Conservation (phyloP, 2,329 filamentous ascomycete genomes). For the Nothomitra cinnamomea region DNA sequence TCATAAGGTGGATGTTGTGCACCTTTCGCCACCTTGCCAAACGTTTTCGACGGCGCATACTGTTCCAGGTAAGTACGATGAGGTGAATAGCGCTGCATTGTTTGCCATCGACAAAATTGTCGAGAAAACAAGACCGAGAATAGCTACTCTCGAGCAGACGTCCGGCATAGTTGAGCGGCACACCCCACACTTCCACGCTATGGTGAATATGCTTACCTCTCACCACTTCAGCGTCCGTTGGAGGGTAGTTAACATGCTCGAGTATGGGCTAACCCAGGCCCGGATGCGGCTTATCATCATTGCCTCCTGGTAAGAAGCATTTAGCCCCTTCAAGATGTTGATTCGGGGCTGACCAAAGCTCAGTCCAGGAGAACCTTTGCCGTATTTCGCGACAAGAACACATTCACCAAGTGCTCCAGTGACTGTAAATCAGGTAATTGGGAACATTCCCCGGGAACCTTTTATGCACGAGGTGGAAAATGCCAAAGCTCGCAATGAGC, state of each 20-base stretch:
- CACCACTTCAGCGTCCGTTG: slow-evolving; percentile 54
- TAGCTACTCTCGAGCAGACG: slow-evolving; percentile 68
- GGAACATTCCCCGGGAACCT: slow-evolving; percentile 6
- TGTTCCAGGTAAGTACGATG: slow-evolving; percentile 37
- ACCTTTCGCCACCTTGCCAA: slow-evolving; percentile 65
- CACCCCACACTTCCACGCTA: slow-evolving; percentile 39
- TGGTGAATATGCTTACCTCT: slow-evolving; percentile 47
- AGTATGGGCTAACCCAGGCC: slow-evolving; percentile 33
- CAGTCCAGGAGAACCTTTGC: slow-evolving; percentile 55
- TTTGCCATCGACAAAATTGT: slow-evolving; percentile 36
- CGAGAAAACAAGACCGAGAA: slow-evolving; percentile 39
- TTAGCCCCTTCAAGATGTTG: neutral
- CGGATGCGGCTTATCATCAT: slow-evolving; percentile 34
- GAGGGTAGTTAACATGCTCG: slow-evolving; percentile 35
- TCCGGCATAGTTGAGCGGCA: slow-evolving; percentile 41
- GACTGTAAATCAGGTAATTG: slow-evolving; percentile 28
- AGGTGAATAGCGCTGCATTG: slow-evolving; percentile 44
- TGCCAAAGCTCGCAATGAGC: slow-evolving; percentile 14
- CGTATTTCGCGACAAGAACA: slow-evolving; percentile 44
- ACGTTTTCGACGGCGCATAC: slow-evolving; percentile 60
- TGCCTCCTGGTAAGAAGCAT: slow-evolving; percentile 30
- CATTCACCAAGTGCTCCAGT: slow-evolving; percentile 28
- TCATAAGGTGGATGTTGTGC: slow-evolving; percentile 46
- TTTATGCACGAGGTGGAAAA: slow-evolving; percentile 25
- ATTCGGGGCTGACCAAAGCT: neutral